phyloP scores from a whole-genome alignment of 805 yeast species.

The Schwanniomyces pseudopolymorphus region DNA sequence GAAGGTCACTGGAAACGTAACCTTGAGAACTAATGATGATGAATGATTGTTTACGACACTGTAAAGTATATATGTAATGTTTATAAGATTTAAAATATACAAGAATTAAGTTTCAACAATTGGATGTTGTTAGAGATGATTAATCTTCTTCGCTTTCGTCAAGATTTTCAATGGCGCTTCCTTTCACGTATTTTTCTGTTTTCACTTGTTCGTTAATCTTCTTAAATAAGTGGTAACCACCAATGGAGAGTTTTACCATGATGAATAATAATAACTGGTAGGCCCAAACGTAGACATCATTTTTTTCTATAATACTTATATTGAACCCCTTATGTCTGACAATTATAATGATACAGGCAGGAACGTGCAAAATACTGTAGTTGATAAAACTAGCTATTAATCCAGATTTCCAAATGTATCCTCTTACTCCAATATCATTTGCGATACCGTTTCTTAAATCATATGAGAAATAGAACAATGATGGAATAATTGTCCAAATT shows the following conservation, averaged over 20 bases:
- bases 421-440: constrained; percentile 4
- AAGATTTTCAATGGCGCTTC: constrained; percentile 51
- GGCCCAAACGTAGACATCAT: constrained; percentile 13
- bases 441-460: constrained; percentile 5
- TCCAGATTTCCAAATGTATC: constrained; percentile 9
- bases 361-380: constrained; percentile 11
- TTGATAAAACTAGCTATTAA: constrained; percentile 11
- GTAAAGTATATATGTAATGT: background rate
- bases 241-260: constrained; percentile 9
- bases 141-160: constrained; percentile 10
- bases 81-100: background rate
- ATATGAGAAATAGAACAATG: constrained; percentile 4
- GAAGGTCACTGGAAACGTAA: constrained; percentile 6
- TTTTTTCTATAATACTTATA: background rate
- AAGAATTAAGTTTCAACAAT: background rate
- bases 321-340: constrained; percentile 1
- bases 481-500: constrained; percentile 21
- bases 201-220: constrained; percentile 47
- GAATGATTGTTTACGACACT: background rate
- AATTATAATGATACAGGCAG: constrained; percentile 6
- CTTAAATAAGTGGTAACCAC: constrained; percentile 10
- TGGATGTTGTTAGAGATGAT: background rate
- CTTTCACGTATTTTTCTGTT: constrained; percentile 56
- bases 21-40: constrained; percentile 1
- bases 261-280: constrained; percentile 9